Percentiles rank a stretch among this genome's conserved stretches.
Conservation (phyloP, 805 yeast genomes). For the Zygoascus tannicola region DNA sequence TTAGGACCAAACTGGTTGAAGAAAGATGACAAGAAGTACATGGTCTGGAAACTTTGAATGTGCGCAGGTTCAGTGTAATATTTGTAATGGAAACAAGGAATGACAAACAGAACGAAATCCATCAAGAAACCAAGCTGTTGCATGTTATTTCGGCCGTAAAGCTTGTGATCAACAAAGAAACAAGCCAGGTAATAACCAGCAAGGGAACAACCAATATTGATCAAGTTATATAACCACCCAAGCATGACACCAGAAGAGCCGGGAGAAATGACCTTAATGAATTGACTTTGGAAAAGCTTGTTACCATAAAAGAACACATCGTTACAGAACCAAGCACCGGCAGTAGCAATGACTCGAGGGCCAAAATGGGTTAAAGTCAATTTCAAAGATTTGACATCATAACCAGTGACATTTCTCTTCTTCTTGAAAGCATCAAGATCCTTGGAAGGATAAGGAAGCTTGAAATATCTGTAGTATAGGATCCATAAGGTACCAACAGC, state of each 20-base stretch:
- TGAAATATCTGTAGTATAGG: conserved; percentile 30
- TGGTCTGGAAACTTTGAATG: conserved; percentile 35
- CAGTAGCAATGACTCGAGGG: conserved; percentile 50
- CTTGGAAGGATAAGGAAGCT: conserved; percentile 29
- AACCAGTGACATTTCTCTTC: conserved; percentile 29
- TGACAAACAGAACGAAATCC: conserved; percentile 45
- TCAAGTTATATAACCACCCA: conserved; percentile 47
- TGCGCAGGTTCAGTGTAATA: conserved; percentile 28
- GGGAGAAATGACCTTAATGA: conserved; percentile 30
- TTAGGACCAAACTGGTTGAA: conserved; percentile 63
- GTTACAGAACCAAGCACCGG: conserved; percentile 53
- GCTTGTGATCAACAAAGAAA: conserved; percentile 40
- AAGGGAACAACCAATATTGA: conserved; percentile 45
- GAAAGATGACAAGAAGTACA: conserved; percentile 52
- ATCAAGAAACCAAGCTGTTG: conserved; percentile 48
- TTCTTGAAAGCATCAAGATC: conserved; percentile 24
- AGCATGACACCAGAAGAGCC: conserved; percentile 39
- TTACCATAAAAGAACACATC: conserved; percentile 60
- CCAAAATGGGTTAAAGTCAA: conserved; percentile 23
- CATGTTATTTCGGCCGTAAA: conserved; percentile 48
- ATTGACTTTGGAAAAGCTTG: conserved; percentile 37
- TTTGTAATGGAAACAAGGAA: conserved; percentile 51
- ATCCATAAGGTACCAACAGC: conserved; percentile 33
- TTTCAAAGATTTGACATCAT: conserved; percentile 26
- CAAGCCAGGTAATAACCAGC: conserved; percentile 57